Evolutionary conservation across 257 asterid species (phyloP).

Genomic region (Capsicum baccatum): DNA sequence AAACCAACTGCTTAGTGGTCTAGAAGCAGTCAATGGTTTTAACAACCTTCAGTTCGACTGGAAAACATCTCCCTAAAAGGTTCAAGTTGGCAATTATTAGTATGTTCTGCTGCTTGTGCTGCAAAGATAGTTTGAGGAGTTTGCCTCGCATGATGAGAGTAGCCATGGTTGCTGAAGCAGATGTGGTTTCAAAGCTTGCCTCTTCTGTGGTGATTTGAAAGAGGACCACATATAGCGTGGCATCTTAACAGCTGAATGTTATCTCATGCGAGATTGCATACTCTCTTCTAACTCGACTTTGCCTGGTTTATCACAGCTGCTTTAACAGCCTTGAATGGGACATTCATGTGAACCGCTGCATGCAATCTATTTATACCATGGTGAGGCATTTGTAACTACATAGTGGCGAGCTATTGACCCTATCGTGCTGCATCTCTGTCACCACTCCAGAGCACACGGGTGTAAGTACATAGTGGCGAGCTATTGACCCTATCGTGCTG

Average conservation of each 20-base stretch:
- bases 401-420: neutral
- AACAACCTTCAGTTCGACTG: constrained; percentile 89
- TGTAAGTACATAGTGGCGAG: neutral
- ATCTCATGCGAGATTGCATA: constrained; percentile 20
- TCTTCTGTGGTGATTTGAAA: constrained; percentile 40
- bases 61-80: constrained; percentile 70
- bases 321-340: constrained; percentile 39
- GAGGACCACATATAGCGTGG: constrained; percentile 37
- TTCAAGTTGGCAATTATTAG: neutral
- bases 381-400: neutral
- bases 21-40: constrained; percentile 78
- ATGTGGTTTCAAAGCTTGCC: constrained; percentile 31
- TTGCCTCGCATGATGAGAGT: constrained; percentile 36
- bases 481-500: neutral
- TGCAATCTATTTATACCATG: neutral
- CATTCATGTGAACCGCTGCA: constrained; percentile 28
- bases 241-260: constrained; percentile 39
- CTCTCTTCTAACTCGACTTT: constrained; percentile 47
- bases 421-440: neutral
- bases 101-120: constrained; percentile 22
- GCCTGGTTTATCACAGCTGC: constrained; percentile 50
- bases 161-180: constrained; percentile 36
- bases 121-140: constrained; percentile 27
- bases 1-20: constrained; percentile 69
- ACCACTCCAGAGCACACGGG: neutral